Evolutionary conservation across 2,329 filamentous ascomycete genomes (phyloP).

Genomic region (Arachnopeziza araneosa): DNA sequence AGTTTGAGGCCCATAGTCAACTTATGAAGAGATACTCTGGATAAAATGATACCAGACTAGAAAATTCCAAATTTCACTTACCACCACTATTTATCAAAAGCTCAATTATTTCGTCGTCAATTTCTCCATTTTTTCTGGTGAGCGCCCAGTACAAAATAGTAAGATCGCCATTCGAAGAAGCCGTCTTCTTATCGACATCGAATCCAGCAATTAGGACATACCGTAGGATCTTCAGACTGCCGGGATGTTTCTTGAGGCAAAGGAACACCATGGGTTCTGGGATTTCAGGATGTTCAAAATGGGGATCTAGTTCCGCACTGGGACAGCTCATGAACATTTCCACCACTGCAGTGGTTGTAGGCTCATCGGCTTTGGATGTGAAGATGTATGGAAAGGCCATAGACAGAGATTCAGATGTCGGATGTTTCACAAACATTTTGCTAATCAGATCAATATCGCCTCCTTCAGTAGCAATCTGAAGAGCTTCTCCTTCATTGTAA

Average conservation of each 20-base stretch:
- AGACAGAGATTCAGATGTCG: constrained; percentile 45
- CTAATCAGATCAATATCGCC: constrained; percentile 45
- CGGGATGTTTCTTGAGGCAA: constrained; percentile 49
- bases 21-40: constrained; percentile 30
- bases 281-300: constrained; percentile 42
- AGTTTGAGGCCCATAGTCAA: neutral
- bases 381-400: constrained; percentile 51
- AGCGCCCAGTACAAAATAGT: constrained; percentile 57
- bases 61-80: constrained; percentile 12
- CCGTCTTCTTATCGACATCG: constrained; percentile 54
- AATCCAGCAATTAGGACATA: constrained; percentile 51
- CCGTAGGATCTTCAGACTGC: constrained; percentile 46
- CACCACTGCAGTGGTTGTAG: constrained; percentile 43
- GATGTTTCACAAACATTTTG: constrained; percentile 44
- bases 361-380: constrained; percentile 40
- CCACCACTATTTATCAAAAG: constrained; percentile 45
- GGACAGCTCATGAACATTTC: constrained; percentile 46
- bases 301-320: constrained; percentile 43
- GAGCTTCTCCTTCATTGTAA: constrained; percentile 14
- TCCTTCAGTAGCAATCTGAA: constrained; percentile 37
- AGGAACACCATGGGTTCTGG: constrained; percentile 44
- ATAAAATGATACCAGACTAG: neutral
- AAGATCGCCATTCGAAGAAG: constrained; percentile 5
- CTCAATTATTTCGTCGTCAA: constrained; percentile 53
- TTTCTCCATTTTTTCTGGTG: constrained; percentile 50